A percentile compares a stretch with the other conserved stretches of the same genome.
Conservation (phyloP, 208 protist genomes). For the Spongospora subterranea region DNA sequence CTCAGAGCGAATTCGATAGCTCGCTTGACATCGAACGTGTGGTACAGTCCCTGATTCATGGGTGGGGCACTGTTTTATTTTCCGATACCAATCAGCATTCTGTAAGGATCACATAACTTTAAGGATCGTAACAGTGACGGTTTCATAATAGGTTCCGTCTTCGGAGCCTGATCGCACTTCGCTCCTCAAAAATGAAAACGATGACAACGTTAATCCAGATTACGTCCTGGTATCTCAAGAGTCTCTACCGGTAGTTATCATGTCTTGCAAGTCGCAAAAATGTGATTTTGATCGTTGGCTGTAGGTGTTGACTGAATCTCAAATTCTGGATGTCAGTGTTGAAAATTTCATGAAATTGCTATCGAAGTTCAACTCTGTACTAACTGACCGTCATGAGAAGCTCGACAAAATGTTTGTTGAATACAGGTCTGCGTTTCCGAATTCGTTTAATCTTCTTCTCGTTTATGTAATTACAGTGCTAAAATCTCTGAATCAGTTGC, state of each 20-base stretch:
- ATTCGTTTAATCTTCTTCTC: neutral
- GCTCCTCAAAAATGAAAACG: slow-evolving; percentile 1
- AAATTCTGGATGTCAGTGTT: neutral
- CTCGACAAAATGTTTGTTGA: neutral
- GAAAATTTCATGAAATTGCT: neutral
- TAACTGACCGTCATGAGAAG: neutral
- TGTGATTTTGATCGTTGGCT: neutral
- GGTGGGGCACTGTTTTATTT: slow-evolving; percentile 10
- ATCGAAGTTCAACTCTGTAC: neutral
- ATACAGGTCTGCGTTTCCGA: neutral
- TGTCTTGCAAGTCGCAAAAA: neutral
- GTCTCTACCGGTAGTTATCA: neutral
- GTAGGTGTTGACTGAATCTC: neutral
- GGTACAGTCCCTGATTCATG: slow-evolving; percentile 46
- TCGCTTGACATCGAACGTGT: slow-evolving; percentile 32
- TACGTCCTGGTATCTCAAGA: neutral
- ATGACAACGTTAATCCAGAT: neutral
- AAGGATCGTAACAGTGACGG: neutral
- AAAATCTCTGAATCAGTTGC: neutral
- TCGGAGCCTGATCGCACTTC: slow-evolving; percentile 8
- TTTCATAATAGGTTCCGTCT: neutral
- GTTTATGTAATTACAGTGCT: neutral
- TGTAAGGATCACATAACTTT: slow-evolving; percentile 12
- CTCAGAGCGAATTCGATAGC: neutral
- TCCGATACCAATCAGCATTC: neutral